Evolutionary conservation across 1,284 basidiomycete species (phyloP).

Genomic region (Neonothopanus nambi): DNA sequence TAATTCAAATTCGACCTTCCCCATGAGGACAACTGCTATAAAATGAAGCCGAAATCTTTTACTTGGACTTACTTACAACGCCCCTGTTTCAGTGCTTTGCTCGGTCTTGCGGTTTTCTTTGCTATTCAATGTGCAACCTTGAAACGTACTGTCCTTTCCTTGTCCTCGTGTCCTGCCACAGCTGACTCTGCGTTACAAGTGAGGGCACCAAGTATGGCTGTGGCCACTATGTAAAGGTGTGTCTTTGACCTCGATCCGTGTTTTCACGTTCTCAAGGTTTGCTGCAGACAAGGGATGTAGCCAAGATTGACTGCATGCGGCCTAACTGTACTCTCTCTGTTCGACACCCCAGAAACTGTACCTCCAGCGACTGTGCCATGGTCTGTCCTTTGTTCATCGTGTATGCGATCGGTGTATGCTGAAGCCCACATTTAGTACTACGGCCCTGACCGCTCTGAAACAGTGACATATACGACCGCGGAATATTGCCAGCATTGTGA

Average conservation of each 20-base stretch:
- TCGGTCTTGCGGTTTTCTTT: neutral
- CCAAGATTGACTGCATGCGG: slow-evolving; percentile 62
- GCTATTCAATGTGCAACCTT: slow-evolving; percentile 63
- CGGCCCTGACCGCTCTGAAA: slow-evolving; percentile 68
- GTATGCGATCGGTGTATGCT: slow-evolving; percentile 14
- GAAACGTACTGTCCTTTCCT: slow-evolving; percentile 54
- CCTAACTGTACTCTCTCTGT: slow-evolving; percentile 59
- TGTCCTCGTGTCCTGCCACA: neutral
- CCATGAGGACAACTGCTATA: neutral
- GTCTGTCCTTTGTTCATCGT: slow-evolving; percentile 27
- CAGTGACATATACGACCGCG: slow-evolving; percentile 47
- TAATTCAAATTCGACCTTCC: neutral
- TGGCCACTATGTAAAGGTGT: slow-evolving; percentile 57
- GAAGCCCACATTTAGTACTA: slow-evolving; percentile 48
- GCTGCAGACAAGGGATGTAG: slow-evolving; percentile 54
- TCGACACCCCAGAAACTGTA: slow-evolving; percentile 52
- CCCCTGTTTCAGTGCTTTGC: too few species aligned
- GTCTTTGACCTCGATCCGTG: slow-evolving; percentile 17
- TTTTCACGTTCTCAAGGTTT: slow-evolving; percentile 20
- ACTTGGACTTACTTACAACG: too few species aligned
- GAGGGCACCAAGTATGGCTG: slow-evolving; percentile 77
- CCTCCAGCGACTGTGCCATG: slow-evolving; percentile 57
- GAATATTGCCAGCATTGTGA: slow-evolving; percentile 66
- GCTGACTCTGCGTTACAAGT: slow-evolving; percentile 37
- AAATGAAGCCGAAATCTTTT: neutral